Evolutionary conservation across 2,329 filamentous ascomycete species (phyloP).

Genomic region (Colletotrichum tropicale): DNA sequence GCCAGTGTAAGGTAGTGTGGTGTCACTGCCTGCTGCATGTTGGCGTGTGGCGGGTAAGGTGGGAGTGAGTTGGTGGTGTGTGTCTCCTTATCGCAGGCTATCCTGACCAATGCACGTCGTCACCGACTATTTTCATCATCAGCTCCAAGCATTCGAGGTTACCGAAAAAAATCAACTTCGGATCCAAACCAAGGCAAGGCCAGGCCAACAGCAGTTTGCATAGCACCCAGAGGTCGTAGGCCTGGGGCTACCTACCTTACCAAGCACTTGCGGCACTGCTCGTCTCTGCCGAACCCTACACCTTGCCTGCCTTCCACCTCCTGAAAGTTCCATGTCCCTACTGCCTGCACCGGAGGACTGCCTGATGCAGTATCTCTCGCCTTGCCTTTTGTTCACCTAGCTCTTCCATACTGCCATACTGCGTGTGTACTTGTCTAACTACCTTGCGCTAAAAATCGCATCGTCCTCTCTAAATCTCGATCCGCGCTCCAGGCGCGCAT

Average conservation of each 20-base stretch:
- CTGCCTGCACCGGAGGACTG: neutral
- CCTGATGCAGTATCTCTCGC: slow-evolving; percentile 15
- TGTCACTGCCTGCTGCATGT: neutral
- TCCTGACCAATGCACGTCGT: neutral
- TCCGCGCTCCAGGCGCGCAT: slow-evolving; percentile 17
- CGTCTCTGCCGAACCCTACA: neutral
- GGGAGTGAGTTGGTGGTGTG: neutral
- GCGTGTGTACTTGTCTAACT: neutral
- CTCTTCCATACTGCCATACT: neutral
- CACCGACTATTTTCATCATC: slow-evolving; percentile 6
- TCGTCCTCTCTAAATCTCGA: slow-evolving; percentile 14
- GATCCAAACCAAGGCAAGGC: neutral
- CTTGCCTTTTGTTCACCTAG: neutral
- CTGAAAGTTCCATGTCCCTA: neutral
- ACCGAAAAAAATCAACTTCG: neutral
- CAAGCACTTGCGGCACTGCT: neutral
- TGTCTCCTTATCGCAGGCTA: slow-evolving; percentile 1
- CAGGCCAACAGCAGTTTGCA: neutral
- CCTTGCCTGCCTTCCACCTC: neutral
- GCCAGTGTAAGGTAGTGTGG: neutral
- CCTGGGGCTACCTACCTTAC: neutral
- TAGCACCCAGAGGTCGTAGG: neutral
- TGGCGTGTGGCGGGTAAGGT: neutral
- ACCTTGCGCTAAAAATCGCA: slow-evolving; percentile 11
- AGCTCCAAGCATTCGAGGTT: neutral